Evolutionary conservation across 2,329 filamentous ascomycete genomes (phyloP).

Genomic region (Aspergillus sergii): DNA sequence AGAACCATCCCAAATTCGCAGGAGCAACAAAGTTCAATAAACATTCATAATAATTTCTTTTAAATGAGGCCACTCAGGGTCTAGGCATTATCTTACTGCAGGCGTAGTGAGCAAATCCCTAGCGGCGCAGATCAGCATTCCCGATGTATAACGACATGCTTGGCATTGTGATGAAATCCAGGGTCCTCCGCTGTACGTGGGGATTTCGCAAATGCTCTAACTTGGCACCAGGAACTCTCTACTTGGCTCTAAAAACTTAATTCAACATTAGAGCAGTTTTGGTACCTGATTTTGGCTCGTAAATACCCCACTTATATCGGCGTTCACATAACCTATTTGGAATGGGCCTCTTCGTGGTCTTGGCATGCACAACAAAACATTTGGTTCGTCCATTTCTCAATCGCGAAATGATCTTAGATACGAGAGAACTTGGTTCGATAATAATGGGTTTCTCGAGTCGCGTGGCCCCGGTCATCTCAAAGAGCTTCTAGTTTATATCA

Average conservation of each 20-base stretch:
- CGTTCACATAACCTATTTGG: neutral
- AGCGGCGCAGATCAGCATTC: neutral
- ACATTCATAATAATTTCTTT: neutral
- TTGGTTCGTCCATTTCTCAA: neutral
- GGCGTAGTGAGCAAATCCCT: neutral
- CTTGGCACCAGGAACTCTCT: neutral
- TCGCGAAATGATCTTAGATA: neutral
- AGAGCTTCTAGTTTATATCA: no score
- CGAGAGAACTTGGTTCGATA: neutral
- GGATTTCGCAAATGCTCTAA: neutral
- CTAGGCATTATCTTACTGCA: neutral
- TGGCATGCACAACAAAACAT: neutral
- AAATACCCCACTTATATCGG: neutral
- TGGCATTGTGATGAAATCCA: slow-evolving; percentile 28
- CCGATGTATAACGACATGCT: slow-evolving; percentile 25
- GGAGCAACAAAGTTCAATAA: neutral
- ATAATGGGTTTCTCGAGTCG: neutral
- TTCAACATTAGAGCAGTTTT: neutral
- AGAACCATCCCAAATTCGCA: neutral
- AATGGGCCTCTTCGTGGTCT: neutral
- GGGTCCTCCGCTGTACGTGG: neutral
- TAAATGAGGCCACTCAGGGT: neutral
- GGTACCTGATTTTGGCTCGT: neutral
- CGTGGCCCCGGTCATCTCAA: neutral
- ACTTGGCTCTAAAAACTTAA: neutral